A percentile compares a stretch with the other conserved stretches of the same genome.
phyloP scores from a whole-genome alignment of 1,284 basidiomycete species.

The Fomitopsis betulina region DNA sequence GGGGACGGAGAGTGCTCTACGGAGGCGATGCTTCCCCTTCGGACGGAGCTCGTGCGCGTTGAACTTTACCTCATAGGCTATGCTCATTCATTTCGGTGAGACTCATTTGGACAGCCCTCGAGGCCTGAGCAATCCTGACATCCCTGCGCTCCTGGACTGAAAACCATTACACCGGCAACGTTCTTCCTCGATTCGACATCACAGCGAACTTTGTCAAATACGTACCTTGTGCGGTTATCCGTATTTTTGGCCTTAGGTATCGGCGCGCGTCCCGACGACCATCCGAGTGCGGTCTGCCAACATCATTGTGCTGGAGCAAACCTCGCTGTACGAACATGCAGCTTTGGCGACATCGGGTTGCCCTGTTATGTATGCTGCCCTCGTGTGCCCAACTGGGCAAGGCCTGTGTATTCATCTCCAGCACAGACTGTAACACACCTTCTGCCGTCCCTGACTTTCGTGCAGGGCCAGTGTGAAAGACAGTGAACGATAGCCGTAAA shows the following conservation, averaged over 20 bases:
- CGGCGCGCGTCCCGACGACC: background rate
- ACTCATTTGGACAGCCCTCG: background rate
- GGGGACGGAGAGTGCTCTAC: constrained; percentile 24
- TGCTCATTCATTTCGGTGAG: background rate
- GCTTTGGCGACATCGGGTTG: background rate
- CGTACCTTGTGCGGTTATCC: background rate
- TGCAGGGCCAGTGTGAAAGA: too few relatives aligned
- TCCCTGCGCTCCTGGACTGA: background rate
- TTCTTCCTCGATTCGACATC: too few relatives aligned
- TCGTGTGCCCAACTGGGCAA: too few relatives aligned
- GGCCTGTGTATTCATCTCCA: too few relatives aligned
- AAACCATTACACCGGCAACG: background rate
- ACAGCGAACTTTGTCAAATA: too few relatives aligned
- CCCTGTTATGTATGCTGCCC: too few relatives aligned
- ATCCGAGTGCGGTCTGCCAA: background rate
- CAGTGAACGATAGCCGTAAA: too few relatives aligned
- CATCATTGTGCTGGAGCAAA: background rate
- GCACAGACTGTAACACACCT: too few relatives aligned
- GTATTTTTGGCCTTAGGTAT: background rate
- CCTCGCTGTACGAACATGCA: background rate
- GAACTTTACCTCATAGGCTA: background rate
- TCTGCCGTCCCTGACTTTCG: too few relatives aligned
- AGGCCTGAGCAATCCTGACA: background rate
- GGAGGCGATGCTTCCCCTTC: constrained; percentile 15
- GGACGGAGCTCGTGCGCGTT: background rate